A percentile compares a stretch with the other conserved stretches of the same genome.
Evolutionary conservation across 2,329 filamentous ascomycete species (phyloP).

Genomic region (Aspergillus oerlinghausenensis): DNA sequence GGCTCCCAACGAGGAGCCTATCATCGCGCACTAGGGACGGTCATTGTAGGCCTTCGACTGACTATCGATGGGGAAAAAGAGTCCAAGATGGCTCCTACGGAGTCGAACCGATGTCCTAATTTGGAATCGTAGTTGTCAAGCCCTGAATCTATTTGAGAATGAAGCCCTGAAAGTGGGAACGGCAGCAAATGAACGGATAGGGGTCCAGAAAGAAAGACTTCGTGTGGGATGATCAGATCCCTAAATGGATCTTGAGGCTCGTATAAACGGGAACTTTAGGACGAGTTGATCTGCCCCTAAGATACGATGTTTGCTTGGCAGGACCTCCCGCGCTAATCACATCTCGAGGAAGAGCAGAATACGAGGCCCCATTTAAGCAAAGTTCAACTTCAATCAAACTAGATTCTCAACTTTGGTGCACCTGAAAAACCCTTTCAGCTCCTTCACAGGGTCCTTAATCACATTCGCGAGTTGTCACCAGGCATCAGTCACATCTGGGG

Average conservation of each 20-base stretch:
- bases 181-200: not conserved
- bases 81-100: not conserved
- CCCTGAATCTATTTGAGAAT: not conserved
- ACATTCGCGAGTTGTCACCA: not conserved
- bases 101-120: not conserved
- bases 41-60: not conserved
- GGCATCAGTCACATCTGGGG: not conserved
- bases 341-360: not conserved
- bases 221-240: not conserved
- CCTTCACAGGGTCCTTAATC: not conserved
- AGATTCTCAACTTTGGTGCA: not conserved
- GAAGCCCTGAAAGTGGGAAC: not conserved
- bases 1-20: not conserved
- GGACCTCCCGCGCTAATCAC: not conserved
- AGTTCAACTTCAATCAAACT: not conserved
- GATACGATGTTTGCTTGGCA: not conserved
- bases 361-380: not conserved
- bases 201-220: not conserved
- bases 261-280: not conserved
- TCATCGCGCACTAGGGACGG: not conserved
- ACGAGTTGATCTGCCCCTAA: not conserved
- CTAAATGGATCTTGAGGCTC: not conserved
- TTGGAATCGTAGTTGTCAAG: not conserved
- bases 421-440: not conserved
- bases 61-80: not conserved